Conservation (phyloP, 75 land plant genomes). For the Larix kaempferi region DNA sequence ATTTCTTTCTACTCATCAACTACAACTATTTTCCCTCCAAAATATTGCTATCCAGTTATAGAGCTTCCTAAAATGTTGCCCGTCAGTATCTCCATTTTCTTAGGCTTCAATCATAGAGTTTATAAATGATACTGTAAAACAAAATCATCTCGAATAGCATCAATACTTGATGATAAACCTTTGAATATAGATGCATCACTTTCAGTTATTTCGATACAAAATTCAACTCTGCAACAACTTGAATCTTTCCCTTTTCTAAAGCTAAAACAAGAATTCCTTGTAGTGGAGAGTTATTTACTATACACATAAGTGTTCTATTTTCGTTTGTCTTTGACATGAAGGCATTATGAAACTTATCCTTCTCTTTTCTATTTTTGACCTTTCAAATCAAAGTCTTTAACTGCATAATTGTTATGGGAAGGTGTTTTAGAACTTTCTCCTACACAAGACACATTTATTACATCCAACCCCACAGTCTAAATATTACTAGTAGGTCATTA, state of each 20-base stretch:
- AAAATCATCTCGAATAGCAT: neutral
- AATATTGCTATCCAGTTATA: neutral
- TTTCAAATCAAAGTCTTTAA: too few species aligned
- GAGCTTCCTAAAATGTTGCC: neutral
- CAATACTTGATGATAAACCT: neutral
- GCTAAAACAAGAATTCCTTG: neutral
- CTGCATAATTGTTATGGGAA: too few species aligned
- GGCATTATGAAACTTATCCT: too few species aligned
- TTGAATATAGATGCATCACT: neutral
- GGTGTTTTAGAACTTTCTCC: too few species aligned
- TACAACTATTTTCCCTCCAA: too few species aligned
- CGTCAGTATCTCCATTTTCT: neutral
- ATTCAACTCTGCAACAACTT: neutral
- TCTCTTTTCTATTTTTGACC: too few species aligned
- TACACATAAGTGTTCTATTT: neutral
- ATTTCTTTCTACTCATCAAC: too few species aligned
- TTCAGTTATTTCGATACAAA: neutral
- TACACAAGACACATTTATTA: too few species aligned
- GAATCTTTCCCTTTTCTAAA: neutral
- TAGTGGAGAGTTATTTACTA: neutral
- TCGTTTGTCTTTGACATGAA: too few species aligned
- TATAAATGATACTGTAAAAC: neutral
- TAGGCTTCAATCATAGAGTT: neutral
- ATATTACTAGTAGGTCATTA: too few species aligned
- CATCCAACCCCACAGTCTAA: too few species aligned